phyloP scores from a whole-genome alignment of 345 rosid species.

The Punica granatum region DNA sequence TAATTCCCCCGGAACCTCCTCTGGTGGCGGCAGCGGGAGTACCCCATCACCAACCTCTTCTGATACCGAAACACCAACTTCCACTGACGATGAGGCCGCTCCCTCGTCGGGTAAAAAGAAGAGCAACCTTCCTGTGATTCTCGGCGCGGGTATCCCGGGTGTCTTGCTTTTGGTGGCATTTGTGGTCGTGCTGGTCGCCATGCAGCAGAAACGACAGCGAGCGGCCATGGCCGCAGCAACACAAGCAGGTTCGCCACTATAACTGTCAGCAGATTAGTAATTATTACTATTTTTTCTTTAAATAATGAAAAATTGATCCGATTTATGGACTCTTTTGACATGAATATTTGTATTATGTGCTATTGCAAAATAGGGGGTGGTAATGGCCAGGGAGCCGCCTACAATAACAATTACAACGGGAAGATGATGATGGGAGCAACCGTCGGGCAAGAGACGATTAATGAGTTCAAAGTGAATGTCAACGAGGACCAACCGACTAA shows the following conservation, averaged over 20 bases:
- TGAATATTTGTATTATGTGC: too few species aligned
- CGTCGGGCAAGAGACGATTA: not conserved
- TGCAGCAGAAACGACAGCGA: conserved; percentile 27
- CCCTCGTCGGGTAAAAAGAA: conserved; percentile 15
- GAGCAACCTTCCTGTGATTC: conserved; percentile 26
- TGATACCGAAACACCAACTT: not conserved
- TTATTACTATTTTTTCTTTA: too few species aligned
- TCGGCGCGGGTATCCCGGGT: conserved; percentile 31
- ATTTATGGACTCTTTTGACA: too few species aligned
- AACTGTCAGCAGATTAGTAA: too few species aligned
- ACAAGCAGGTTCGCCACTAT: not conserved
- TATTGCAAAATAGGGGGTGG: not conserved
- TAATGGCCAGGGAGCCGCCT: not conserved
- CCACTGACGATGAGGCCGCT: not conserved
- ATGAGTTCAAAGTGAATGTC: not conserved
- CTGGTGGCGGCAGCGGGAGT: not conserved
- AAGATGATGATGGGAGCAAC: not conserved
- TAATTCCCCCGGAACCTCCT: not conserved
- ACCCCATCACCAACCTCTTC: not conserved
- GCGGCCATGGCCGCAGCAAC: conserved; percentile 18
- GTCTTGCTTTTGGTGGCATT: conserved; percentile 26
- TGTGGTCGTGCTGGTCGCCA: conserved; percentile 12
- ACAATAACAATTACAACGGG: not conserved
- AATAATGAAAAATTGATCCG: too few species aligned
- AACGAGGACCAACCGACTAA: not conserved